Evolutionary conservation across 106 monocot genomes (phyloP).

Genomic region (Vanilla planifolia): DNA sequence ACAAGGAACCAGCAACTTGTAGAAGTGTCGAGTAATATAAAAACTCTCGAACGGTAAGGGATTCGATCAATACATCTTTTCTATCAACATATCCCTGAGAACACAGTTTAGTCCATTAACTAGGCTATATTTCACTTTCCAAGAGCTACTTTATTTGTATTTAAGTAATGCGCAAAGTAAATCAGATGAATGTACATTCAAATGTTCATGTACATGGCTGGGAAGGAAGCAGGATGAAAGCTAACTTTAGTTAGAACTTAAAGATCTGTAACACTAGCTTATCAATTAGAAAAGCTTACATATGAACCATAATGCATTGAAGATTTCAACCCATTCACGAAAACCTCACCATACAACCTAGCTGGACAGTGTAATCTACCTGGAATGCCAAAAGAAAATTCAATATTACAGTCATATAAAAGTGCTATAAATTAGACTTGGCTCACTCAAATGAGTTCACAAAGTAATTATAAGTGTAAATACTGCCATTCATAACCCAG

Average conservation of each 20-base stretch:
- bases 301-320: conserved; percentile 84
- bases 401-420: background rate
- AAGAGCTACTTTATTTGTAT: background rate
- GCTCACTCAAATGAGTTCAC: background rate
- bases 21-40: conserved; percentile 78
- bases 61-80: conserved; percentile 78
- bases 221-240: background rate
- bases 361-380: conserved; percentile 62
- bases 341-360: conserved; percentile 82
- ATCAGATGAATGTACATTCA: too few relatives aligned
- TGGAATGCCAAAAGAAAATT: conserved; percentile 13
- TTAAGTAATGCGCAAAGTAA: too few relatives aligned
- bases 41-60: conserved; percentile 89
- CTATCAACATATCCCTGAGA: conserved; percentile 90
- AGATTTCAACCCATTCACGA: conserved; percentile 72
- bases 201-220: background rate
- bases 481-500: too few relatives aligned
- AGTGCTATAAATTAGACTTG: background rate
- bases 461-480: too few relatives aligned
- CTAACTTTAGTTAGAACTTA: too few relatives aligned
- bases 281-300: conserved; percentile 42
- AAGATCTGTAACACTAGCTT: background rate
- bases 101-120: background rate
- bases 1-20: conserved; percentile 85
- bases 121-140: background rate